Base-by-base conservation (phyloP, 495 filamentous ascomycete species). In the Aspergillus bridgeri region DNA sequence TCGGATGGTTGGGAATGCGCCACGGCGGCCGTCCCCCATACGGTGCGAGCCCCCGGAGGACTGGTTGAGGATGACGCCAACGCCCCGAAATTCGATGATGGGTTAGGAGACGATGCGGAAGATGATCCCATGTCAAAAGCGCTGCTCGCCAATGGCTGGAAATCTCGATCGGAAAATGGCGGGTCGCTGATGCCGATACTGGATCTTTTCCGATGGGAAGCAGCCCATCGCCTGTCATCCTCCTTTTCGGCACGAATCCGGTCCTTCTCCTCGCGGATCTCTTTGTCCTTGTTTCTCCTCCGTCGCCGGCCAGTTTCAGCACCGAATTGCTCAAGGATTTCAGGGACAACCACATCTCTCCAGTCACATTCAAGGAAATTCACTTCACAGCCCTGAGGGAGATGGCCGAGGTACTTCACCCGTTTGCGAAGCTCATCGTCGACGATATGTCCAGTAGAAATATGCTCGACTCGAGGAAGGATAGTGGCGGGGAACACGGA, bases 361-460 rank as follows among this genome's bases (percentile, higher is more conserved):
- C 94, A 98, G 68, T 98, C 91, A 63, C 94, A 98, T 71, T 98
- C 94, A 0, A 98, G 75, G 64, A 98, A 98, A 61, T 81, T 89
- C 43, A 98, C 90, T 59, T 96, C 90, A 70, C 93, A 97, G 3
- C 94, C 94, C 53, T 91, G 84, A 0, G 94, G 94, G 15, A 98
- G 81, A 69, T 98, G 94, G 6, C 86, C 86, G 2, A 98, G 81
- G 63, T 98, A 98, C 69, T 94, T 96, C 29, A 90, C 83, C 51
- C 91, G 83, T 70, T 89, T 90, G 42, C 94, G 84, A 33, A 97
- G 75, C 24, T 90, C 88, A 63, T 97, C 92, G 62, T 98, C 95
- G 24, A 98, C 84, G 19, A 90, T 87, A 64, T 97, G 91, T 20
- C 92, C 91, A 1, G 89, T 91, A 3, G 90, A 93, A 13, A 98